Evolutionary conservation across 495 filamentous ascomycete genomes (phyloP).

Genomic region (Neurospora tetraspora): DNA sequence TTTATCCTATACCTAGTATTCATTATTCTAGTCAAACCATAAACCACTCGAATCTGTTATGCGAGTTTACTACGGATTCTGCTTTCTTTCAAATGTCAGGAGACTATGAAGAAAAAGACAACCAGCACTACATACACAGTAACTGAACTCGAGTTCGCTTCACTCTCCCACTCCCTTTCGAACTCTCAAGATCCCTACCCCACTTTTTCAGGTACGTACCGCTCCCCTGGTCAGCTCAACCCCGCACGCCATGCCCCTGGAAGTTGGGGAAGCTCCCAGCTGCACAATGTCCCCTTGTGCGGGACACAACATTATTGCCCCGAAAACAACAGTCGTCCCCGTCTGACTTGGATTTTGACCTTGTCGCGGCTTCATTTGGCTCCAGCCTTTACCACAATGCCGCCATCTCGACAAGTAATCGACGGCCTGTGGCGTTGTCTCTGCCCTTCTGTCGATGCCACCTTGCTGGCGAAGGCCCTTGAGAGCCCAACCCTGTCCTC

Average conservation of each 20-base stretch:
- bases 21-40: not conserved
- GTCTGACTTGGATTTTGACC: not conserved
- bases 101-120: not conserved
- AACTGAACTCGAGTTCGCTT: not conserved
- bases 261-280: not conserved
- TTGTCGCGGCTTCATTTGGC: not conserved
- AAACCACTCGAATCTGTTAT: not conserved
- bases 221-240: not conserved
- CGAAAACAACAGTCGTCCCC: not conserved
- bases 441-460: slow-evolving; percentile 46
- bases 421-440: slow-evolving; percentile 61
- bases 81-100: not conserved
- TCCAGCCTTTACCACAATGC: not conserved
- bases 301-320: not conserved
- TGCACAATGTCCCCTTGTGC: not conserved
- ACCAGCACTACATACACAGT: not conserved
- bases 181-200: not conserved
- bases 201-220: not conserved
- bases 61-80: not conserved
- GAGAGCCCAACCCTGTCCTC: not conserved
- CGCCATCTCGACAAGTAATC: slow-evolving; percentile 37
- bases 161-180: not conserved
- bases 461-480: slow-evolving; percentile 17
- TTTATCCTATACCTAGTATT: not conserved
- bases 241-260: not conserved